Conservation (phyloP, 441 rosid species). For the Pelargonium myrrhifolium region DNA sequence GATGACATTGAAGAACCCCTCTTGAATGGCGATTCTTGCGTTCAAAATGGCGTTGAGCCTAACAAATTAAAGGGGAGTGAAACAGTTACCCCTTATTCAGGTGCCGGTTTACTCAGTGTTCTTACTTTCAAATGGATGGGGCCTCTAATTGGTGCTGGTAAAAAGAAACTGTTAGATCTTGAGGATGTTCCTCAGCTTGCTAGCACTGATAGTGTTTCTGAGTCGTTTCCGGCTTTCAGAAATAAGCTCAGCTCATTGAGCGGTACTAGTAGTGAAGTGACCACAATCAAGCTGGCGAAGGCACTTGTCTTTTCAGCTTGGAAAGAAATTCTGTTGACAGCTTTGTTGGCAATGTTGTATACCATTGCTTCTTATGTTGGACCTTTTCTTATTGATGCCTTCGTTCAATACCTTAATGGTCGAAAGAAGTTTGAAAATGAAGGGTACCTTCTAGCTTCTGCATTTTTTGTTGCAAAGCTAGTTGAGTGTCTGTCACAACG, state of each 20-base stretch:
- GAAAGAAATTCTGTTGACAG: constrained; percentile 53
- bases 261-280: constrained; percentile 31
- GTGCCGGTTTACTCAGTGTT: constrained; percentile 47
- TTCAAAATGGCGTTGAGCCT: constrained; percentile 21
- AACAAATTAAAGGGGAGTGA: constrained; percentile 37
- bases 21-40: constrained; percentile 36
- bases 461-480: constrained; percentile 44
- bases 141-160: constrained; percentile 57
- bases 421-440: constrained; percentile 31
- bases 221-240: constrained; percentile 34
- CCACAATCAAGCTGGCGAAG: constrained; percentile 46
- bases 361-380: constrained; percentile 62
- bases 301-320: constrained; percentile 47
- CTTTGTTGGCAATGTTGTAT: constrained; percentile 33
- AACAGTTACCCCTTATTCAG: constrained; percentile 43
- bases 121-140: constrained; percentile 71
- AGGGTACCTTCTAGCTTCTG: constrained; percentile 39
- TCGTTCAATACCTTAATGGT: constrained; percentile 72
- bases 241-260: constrained; percentile 37
- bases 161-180: constrained; percentile 63
- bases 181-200: constrained; percentile 82
- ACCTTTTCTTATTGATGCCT: constrained; percentile 66
- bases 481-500: constrained; percentile 39
- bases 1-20: constrained; percentile 47
- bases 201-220: constrained; percentile 41